Evolutionary conservation across 352 stramenopile genomes (phyloP).

Genomic region (Thraustochytrium striatum): DNA sequence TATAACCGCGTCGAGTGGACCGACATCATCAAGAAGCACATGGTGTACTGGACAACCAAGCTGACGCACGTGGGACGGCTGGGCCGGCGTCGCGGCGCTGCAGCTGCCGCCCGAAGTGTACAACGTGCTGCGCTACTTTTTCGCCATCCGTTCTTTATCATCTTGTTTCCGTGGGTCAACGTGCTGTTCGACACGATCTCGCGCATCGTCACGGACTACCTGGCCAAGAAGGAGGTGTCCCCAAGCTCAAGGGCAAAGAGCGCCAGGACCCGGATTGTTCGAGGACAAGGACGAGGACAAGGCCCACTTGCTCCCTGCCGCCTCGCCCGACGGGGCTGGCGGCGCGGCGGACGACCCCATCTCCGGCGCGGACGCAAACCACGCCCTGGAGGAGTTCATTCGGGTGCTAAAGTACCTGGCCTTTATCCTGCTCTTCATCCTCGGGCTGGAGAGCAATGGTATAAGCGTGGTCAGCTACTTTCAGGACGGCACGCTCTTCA

Average conservation of each 20-base stretch:
- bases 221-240: neutral
- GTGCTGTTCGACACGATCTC: constrained; percentile 3
- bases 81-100: constrained; percentile 19
- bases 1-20: neutral
- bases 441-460: constrained; percentile 34
- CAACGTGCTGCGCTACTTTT: constrained; percentile 33
- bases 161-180: constrained; percentile 23
- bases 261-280: neutral
- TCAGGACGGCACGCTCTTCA: constrained; percentile 27
- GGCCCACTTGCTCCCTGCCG: too few species aligned
- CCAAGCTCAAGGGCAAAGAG: neutral
- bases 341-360: too few species aligned
- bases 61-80: constrained; percentile 7
- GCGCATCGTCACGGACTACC: neutral
- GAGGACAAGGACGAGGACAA: neutral
- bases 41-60: constrained; percentile 3
- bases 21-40: neutral
- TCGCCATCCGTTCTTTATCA: constrained; percentile 41
- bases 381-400: constrained; percentile 22
- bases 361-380: too few species aligned
- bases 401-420: constrained; percentile 39
- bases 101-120: constrained; percentile 23
- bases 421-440: constrained; percentile 28
- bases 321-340: too few species aligned
- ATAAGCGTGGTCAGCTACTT: constrained; percentile 31